phyloP scores from a whole-genome alignment of 2,329 filamentous ascomycete genomes.

The Canariomyces notabilis region DNA sequence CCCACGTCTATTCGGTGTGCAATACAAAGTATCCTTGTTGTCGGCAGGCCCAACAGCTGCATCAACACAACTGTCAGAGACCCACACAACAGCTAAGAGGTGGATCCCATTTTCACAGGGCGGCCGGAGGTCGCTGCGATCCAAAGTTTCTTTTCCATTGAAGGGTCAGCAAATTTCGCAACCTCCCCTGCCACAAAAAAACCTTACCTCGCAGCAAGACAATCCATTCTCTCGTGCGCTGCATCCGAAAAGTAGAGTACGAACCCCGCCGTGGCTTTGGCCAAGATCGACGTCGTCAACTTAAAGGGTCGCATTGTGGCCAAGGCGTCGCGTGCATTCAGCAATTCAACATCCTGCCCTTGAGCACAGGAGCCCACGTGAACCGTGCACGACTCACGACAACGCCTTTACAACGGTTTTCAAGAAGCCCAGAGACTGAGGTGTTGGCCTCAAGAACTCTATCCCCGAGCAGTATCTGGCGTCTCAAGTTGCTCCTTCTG shows the following conservation, averaged over 20 bases:
- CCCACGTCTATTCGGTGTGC: too few relatives aligned
- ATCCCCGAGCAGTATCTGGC: background rate
- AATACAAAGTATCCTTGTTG: too few relatives aligned
- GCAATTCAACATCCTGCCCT: slow-evolving; percentile 3
- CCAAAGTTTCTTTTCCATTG: background rate
- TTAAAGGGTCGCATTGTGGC: slow-evolving; percentile 18
- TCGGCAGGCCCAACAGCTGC: background rate
- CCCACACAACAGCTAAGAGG: too few relatives aligned
- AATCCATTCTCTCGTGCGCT: background rate
- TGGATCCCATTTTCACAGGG: too few relatives aligned
- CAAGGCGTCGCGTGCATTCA: slow-evolving; percentile 16
- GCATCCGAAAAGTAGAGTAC: background rate
- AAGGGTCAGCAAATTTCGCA: background rate
- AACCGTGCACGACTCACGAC: slow-evolving; percentile 24
- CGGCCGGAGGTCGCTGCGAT: background rate
- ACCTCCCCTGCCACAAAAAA: background rate
- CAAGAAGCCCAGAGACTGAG: background rate
- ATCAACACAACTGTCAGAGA: background rate
- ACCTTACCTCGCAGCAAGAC: background rate
- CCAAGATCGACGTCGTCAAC: slow-evolving; percentile 16
- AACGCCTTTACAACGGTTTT: background rate
- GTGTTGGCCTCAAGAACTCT: background rate
- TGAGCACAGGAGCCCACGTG: slow-evolving; percentile 16
- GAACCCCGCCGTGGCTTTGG: background rate
- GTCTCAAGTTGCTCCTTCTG: background rate